Evolutionary conservation across 2,329 filamentous ascomycete species (phyloP), one percentile per base, ranked within the genome.

Genomic region (Teratosphaeria zuluensis): DNA sequence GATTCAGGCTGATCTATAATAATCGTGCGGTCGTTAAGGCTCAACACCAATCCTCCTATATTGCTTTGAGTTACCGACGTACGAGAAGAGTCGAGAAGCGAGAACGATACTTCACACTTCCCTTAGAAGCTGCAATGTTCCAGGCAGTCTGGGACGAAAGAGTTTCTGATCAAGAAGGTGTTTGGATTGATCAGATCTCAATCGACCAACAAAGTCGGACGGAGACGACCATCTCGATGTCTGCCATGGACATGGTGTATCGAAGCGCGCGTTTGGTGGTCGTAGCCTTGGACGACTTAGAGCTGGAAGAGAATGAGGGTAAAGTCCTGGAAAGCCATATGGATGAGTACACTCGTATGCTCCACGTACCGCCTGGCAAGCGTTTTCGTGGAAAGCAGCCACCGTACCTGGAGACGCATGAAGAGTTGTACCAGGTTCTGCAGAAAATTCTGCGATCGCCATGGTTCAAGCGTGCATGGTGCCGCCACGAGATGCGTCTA

Each of bases 101-200:
- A 63, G 69, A 56, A 60, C 64, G 55, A 21, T 66, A 73, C 57
- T 76, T 73, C 56, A 75, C 73, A 0, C 63, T 77, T 6, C 75
- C 75, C 0, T 70, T 74, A 12, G 72, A 70, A 35, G 63, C 63
- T 19, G 70, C 70, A 4, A 70, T 77, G 60, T 76, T 76, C 53
- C 69, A 74, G 59, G 75, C 74, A 1, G 71, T 77, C 0, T 67
- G 75, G 55, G 67, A 70, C 54, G 74, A 77, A 62, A 69, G 72
- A 21, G 58, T 61, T 33, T 64, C 62, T 9, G 64, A 67, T 19
- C 64, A 65, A 6, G 76, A 77, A 63, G 76, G 75, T 6, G 59
- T 78, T 4, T 78, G 75, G 75, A 74, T 76, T 48, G 76, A 78
- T 60, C 75, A 77, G 56, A 74, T 77, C 7, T 77, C 74, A 63